Base-by-base conservation (phyloP, 1,284 basidiomycete species). In the Apiotrichum domesticum region DNA sequence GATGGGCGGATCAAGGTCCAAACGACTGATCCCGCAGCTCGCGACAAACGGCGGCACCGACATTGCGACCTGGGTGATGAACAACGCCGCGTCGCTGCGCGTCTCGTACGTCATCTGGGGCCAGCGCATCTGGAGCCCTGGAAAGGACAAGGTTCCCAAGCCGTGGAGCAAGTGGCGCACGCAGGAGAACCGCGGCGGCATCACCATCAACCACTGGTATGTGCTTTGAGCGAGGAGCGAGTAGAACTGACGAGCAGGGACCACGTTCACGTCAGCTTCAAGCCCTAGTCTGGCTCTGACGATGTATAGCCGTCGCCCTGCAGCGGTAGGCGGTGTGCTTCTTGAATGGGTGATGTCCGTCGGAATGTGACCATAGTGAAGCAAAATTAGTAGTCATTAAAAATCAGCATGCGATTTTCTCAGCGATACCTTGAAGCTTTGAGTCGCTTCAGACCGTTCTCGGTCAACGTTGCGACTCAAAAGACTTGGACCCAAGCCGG, bases 241-340 rank as follows among this genome's bases (percentile, higher is more conserved):
- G 9, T 13, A 5, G 37, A 39, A 13, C 37, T 39, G 13, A 39
- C 37, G 9, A 29, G 13, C 32, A 51, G 49, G 49, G 49, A 51
- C 32, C 49, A 51, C 49, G 49, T 51, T n/a, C 49, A 51, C 40
- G 49, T 51, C 29, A 42, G 39, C 49, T 51, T 51, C 40, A 51
- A 51, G 29, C 37, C 13, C 8, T 9, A 39, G 9, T 13, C 8
- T 13, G 37, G 13, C 37, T 39, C 37, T 8, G 37, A 4, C 29
- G 3, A 3, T 29, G 29, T 29, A 29, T 29, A 39, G 13, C 37
- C 37, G 13, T 39, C 37, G 13, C 13, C 37, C 37, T 39, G 37
- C 37, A 39, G 37, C 37, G 37, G 37, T 39, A 13, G 13, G 8
- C 13, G 37, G 37, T 39, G 37, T 39, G 37, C 29, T 29, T 29